Percentiles rank a stretch among this genome's conserved stretches.
These are phyloP conservation scores for Castanopsis chinensis DNA, from an alignment of 306 rosid species.

Conservation along the genomic window DNA sequence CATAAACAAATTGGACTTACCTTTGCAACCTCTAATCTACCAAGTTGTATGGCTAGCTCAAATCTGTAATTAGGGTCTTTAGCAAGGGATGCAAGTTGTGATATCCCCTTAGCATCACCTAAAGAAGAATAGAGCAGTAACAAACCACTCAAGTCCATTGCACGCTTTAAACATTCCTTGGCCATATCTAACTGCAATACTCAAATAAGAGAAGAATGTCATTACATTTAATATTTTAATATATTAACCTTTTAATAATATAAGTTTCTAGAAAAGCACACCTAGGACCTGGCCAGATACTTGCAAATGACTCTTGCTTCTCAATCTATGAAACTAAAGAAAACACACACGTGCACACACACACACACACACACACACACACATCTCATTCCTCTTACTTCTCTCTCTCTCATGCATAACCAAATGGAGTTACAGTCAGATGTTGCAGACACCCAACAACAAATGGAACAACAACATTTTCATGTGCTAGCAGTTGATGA, in stretches of 20 bases:
- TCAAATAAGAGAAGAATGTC: conserved; percentile 13
- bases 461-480: conserved; percentile 51
- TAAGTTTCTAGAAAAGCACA: conserved; percentile 24
- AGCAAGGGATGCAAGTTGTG: conserved; percentile 79
- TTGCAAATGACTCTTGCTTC: not conserved
- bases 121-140: conserved; percentile 92
- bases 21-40: conserved; percentile 91
- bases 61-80: conserved; percentile 95
- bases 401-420: not conserved
- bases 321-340: conserved; percentile 27
- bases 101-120: conserved; percentile 94
- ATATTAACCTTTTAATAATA: not conserved
- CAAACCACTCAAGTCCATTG: conserved; percentile 96
- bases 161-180: conserved; percentile 83
- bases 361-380: conserved; percentile 23
- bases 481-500: conserved; percentile 97
- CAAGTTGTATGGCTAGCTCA: conserved; percentile 93
- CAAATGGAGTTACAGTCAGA: conserved; percentile 40
- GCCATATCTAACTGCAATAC: conserved; percentile 96
- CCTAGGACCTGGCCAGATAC: not conserved
- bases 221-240: not conserved
- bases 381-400: conserved; percentile 29
- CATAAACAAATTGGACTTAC: conserved; percentile 37
- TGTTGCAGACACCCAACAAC: conserved; percentile 18
- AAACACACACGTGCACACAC: conserved; percentile 28